Base-by-base conservation (phyloP, 2,329 filamentous ascomycete genomes). In the Aspergillus brunneoviolaceus region DNA sequence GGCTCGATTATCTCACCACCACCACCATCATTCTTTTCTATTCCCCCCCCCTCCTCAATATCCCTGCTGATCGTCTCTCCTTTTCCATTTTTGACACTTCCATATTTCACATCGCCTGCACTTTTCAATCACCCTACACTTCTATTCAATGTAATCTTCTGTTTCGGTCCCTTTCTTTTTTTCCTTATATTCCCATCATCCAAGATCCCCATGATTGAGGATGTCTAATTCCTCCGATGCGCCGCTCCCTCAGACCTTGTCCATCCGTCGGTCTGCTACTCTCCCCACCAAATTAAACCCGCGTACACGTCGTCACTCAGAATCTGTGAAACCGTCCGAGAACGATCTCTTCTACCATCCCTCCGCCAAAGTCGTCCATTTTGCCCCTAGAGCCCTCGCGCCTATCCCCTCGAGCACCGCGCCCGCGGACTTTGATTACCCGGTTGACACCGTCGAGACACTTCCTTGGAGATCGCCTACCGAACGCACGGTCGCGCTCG, bases 401-500 rank as follows among this genome's bases (percentile, higher is more conserved):
- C 75, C 67, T 56, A 84, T 67, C 74, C 85, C 60, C 73, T 74
- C 76, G 3, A 72, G 72, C 33, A 76, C 75, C 21, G 64, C 71
- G 1, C 72, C 74, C 1, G 68, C 73, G 14, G 78, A 81, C 60
- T 76, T 80, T 55, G 79, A 81, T 63, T 81, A 81, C 64, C 77
- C 78, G 2, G 77, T 81, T 35, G 79, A 81, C 65, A 75, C 85
- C 59, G 80, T 85, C 25, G 87, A 89, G 63, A 87, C 87, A 0
- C 79, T 95, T 53, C 82, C 89, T 56, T 94, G 89, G 87, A 84
- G 83, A 52, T 90, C 90, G 2, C 82, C 86, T n/a, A 85, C 89
- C 1, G 92, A 96, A 75, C 85, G 89, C 69, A 94, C 91, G 0
- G 87, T 96, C 64, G 92, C 92, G 60, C 84, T 91, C 85, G 92